A percentile compares a stretch with the other conserved stretches of the same genome.
phyloP scores from a whole-genome alignment of 169 alveolate genomes.

The Eimeria sp. region DNA sequence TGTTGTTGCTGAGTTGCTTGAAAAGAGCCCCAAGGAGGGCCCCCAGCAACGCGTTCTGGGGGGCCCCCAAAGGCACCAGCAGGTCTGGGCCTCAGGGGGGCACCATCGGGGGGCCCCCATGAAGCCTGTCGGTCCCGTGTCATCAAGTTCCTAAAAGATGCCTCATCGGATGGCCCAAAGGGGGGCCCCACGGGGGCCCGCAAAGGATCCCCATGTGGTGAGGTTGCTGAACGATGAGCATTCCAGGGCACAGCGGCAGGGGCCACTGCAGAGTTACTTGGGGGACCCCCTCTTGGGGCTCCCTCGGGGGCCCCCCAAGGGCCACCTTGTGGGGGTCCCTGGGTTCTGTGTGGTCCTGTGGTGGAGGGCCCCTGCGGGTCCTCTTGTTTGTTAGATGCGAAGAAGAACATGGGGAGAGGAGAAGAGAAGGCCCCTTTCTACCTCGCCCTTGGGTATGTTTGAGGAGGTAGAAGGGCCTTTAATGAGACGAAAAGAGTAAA shows the following conservation, averaged over 20 bases:
- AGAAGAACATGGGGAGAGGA: not conserved
- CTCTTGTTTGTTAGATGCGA: not conserved
- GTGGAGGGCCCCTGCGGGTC: not conserved
- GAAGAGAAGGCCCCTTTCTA: not conserved
- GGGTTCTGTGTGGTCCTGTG: not conserved
- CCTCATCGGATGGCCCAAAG: not conserved
- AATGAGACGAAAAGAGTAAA: too few species aligned
- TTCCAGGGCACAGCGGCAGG: not conserved
- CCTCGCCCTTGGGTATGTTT: not conserved
- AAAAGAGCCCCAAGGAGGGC: not conserved
- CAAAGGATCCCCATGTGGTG: not conserved
- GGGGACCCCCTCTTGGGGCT: not conserved
- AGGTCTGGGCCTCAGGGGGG: not conserved
- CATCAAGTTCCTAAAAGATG: not conserved
- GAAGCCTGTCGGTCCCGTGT: not conserved
- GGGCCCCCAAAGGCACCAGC: not conserved
- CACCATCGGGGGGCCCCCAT: not conserved
- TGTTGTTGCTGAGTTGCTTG: not conserved
- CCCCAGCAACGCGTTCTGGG: not conserved
- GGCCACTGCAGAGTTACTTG: not conserved
- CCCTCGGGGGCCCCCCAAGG: not conserved
- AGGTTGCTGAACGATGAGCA: not conserved
- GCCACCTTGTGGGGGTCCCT: not conserved
- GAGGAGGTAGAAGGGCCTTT: not conserved
- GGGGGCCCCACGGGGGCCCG: not conserved